Evolutionary conservation across 1,284 basidiomycete species (phyloP), one percentile per base, ranked within the genome.

Genomic region (Xerocomus cyaneibrunnescens): DNA sequence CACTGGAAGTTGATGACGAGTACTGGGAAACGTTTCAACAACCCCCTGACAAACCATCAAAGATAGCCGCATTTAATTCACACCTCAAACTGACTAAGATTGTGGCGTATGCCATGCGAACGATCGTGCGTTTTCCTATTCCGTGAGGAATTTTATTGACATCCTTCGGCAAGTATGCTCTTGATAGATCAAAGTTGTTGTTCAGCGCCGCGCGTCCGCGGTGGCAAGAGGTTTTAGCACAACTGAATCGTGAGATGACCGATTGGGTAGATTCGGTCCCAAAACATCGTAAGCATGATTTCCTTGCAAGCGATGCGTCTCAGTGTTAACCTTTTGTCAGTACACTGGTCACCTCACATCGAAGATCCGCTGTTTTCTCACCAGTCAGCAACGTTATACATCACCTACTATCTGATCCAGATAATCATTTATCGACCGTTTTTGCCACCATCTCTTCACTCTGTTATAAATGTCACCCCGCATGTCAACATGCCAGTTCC

Each of bases 1-100:
- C 91, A 1, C 72, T 89, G 8, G 89, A 91, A 62, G 85, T 94
- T 7, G 88, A 94, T 57, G 94, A 96, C 62, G 89, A 93, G 57
- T 92, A 84, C 61, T 93, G 89, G 90, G 80, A 83, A 60, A 65
- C 73, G 46, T 88, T 87, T 64, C 72, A 71, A 44, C 91, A 92
- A 61, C 91, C 90, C 1, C 60, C 70, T 8, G 80, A 74, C 7
- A 76, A 79, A 51, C 84, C 85, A n/a, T 80, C 84, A 23, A 70
- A 68, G 21, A 71, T 91, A 21, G 69, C 81, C 0, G 80, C 76
- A 3, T 94, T 93, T 66, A 84, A 82, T 53, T 77, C 79, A 34
- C 76, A 81, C 62, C 76, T 92, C 58, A 85, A 82, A 61, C 72
- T 94, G 17, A 83, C 83, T 30, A 83, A 87, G 57, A 84, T 94